phyloP scores from a whole-genome alignment of 2,329 filamentous ascomycete genomes.

The Capronia epimyces region DNA sequence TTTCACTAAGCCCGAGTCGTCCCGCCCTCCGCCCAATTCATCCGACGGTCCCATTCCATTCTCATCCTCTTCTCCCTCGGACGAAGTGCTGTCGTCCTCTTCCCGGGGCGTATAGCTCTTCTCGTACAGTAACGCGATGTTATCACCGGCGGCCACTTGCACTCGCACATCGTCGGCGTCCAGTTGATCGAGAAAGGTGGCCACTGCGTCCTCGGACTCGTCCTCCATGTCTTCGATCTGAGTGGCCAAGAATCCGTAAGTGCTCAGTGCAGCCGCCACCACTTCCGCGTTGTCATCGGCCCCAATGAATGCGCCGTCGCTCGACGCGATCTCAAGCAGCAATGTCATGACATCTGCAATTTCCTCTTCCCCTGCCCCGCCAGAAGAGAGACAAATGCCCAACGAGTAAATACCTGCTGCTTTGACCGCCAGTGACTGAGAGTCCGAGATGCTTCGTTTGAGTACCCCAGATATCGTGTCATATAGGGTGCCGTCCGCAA shows the following conservation, averaged over 20 bases:
- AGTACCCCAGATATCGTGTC: constrained; percentile 55
- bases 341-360: constrained; percentile 68
- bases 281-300: constrained; percentile 65
- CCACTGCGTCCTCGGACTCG: constrained; percentile 65
- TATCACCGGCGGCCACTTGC: constrained; percentile 70
- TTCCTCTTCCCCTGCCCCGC: constrained; percentile 64
- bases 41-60: constrained; percentile 40
- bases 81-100: constrained; percentile 48
- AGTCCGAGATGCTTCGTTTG: constrained; percentile 61
- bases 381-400: constrained; percentile 66
- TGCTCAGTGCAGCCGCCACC: constrained; percentile 68
- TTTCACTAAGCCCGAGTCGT: constrained; percentile 46
- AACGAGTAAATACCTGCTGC: constrained; percentile 68
- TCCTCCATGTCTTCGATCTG: constrained; percentile 69
- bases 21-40: constrained; percentile 37
- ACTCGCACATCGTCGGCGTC: constrained; percentile 67
- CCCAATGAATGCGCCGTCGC: constrained; percentile 67
- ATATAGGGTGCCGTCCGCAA: constrained; percentile 61
- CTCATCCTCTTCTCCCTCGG: constrained; percentile 44
- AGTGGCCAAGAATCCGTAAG: constrained; percentile 76
- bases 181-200: constrained; percentile 79
- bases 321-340: constrained; percentile 70
- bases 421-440: constrained; percentile 60
- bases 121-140: constrained; percentile 79
- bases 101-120: constrained; percentile 58